Percentiles rank a stretch among this genome's conserved stretches.
Evolutionary conservation across 768 basidiomycete species (phyloP).

Genomic region (Lactarius tabidus): DNA sequence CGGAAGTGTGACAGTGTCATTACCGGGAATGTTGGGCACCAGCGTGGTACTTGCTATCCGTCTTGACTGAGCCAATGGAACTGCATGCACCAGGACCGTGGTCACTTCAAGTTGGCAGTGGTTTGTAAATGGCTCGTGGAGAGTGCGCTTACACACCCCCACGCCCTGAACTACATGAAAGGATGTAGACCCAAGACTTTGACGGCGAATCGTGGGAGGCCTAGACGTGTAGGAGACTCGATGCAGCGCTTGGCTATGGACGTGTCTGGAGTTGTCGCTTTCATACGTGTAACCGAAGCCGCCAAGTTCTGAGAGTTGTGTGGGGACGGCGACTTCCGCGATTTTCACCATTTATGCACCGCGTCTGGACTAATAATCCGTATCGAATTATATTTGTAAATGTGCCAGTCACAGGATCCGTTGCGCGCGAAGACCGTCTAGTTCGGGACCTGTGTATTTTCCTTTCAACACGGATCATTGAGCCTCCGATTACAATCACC

Average conservation of each 20-base stretch:
- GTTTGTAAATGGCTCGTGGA: background rate
- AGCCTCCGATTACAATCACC: background rate
- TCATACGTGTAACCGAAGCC: background rate
- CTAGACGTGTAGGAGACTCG: background rate
- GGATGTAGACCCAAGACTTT: background rate
- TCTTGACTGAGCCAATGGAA: background rate
- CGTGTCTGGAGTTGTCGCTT: background rate
- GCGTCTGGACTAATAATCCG: conserved; percentile 2
- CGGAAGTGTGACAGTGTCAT: background rate
- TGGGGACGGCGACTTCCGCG: conserved; percentile 16
- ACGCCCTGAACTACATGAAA: background rate
- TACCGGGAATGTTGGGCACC: background rate
- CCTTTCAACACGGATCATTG: background rate
- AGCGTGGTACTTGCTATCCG: background rate
- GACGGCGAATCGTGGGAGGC: background rate
- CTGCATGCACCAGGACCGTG: conserved; percentile 9
- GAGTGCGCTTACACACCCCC: background rate
- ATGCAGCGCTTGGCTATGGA: background rate
- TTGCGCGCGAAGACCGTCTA: background rate
- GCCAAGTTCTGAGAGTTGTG: background rate
- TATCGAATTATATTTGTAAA: conserved; percentile 6
- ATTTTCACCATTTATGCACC: conserved; percentile 6
- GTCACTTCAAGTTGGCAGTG: background rate
- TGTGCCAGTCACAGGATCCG: background rate
- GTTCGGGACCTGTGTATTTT: background rate